These are phyloP conservation scores for Polyplosphaeria fusca DNA, from an alignment of 495 filamentous ascomycete genomes.

Conservation along the genomic window DNA sequence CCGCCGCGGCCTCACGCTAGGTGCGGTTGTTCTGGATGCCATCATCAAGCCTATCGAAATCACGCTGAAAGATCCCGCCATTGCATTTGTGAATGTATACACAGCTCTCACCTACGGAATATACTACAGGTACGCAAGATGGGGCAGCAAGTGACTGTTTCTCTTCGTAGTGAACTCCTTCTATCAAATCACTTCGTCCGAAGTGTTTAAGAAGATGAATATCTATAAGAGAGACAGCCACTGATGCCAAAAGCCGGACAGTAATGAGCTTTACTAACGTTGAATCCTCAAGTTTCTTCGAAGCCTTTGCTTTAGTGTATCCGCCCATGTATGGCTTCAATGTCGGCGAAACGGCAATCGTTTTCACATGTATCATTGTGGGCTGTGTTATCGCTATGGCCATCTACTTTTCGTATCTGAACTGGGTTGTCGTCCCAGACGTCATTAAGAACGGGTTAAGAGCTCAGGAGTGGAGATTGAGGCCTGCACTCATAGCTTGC, in stretches of 20 bases:
- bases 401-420: constrained; percentile 50
- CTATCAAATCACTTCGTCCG: too few species aligned
- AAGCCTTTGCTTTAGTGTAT: constrained; percentile 67
- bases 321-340: constrained; percentile 56
- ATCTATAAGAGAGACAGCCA: too few species aligned
- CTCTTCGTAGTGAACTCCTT: too few species aligned
- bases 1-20: constrained; percentile 41
- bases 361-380: constrained; percentile 61
- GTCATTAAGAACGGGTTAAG: constrained; percentile 47
- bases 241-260: too few species aligned
- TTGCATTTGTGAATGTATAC: constrained; percentile 59
- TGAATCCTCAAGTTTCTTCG: too few species aligned
- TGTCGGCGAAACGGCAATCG: constrained; percentile 56
- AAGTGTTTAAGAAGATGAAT: too few species aligned
- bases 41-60: constrained; percentile 61
- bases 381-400: constrained; percentile 52
- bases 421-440: constrained; percentile 50
- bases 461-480: constrained; percentile 48
- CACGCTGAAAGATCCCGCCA: constrained; percentile 57
- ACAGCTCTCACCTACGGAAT: constrained; percentile 61
- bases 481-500: constrained; percentile 51
- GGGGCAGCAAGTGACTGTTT: too few species aligned
- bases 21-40: constrained; percentile 49
- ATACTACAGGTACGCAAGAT: too few species aligned
- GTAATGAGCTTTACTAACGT: too few species aligned